phyloP scores from a whole-genome alignment of 1,139 yeast species.

The Hansenula sp. region DNA sequence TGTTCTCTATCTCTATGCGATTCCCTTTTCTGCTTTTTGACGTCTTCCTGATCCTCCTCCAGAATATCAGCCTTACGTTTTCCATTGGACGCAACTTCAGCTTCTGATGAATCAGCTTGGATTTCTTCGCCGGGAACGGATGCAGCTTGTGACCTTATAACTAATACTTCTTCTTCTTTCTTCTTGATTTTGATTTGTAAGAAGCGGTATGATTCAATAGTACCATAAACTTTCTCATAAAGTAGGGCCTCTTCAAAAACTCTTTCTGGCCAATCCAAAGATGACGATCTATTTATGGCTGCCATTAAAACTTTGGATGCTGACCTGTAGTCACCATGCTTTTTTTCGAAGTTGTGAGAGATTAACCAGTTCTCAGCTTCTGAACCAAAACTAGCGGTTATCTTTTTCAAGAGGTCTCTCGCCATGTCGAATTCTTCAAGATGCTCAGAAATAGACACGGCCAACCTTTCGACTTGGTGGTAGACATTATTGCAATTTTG shows the following conservation, averaged over 20 bases:
- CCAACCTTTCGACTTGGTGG: conserved; percentile 41
- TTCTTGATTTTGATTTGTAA: conserved; percentile 26
- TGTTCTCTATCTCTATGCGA: conserved; percentile 54
- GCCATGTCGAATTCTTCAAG: conserved; percentile 29
- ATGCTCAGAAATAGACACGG: conserved; percentile 30
- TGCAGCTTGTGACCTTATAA: background rate
- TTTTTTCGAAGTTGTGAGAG: conserved; percentile 36
- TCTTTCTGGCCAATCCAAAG: conserved; percentile 49
- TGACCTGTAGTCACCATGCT: conserved; percentile 23
- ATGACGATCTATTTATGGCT: conserved; percentile 29
- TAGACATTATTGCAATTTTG: conserved; percentile 31
- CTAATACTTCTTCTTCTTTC: conserved; percentile 10
- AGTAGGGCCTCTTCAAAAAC: conserved; percentile 43
- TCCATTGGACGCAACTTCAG: background rate
- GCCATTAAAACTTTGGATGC: conserved; percentile 29
- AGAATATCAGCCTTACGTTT: conserved; percentile 12
- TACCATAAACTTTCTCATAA: conserved; percentile 38
- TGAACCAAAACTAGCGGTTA: conserved; percentile 28
- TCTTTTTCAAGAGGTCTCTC: conserved; percentile 23
- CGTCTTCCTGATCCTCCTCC: conserved; percentile 8
- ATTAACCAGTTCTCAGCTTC: conserved; percentile 49
- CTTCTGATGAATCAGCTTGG: conserved; percentile 1
- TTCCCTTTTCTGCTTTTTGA: conserved; percentile 5
- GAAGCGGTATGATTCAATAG: conserved; percentile 21
- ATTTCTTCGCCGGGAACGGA: conserved; percentile 1